phyloP scores from a whole-genome alignment of 2,329 filamentous ascomycete genomes.

The Trichoderma endophyticum region DNA sequence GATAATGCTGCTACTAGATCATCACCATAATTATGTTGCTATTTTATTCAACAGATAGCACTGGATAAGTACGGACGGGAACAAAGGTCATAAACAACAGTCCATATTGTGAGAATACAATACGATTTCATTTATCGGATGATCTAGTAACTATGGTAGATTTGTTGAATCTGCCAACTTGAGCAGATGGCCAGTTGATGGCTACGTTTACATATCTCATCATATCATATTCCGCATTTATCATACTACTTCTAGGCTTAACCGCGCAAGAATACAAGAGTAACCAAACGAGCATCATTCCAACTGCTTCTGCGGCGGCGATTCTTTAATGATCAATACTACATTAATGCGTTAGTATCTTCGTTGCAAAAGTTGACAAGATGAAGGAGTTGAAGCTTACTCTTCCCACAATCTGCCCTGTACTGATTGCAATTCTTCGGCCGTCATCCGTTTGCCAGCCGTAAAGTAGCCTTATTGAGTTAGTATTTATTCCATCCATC shows the following conservation, averaged over 20 bases:
- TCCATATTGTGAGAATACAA: background rate
- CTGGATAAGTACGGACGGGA: conserved; percentile 8
- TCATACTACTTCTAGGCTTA: background rate
- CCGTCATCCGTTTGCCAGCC: conserved; percentile 82
- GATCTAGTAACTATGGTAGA: background rate
- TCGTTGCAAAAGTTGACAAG: background rate
- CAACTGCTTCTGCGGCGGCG: background rate
- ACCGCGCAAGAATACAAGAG: background rate
- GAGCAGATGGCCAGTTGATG: background rate
- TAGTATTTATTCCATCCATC: background rate
- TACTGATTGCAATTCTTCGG: conserved; percentile 79
- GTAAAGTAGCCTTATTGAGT: conserved; percentile 67
- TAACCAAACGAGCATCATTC: background rate
- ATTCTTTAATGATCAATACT: conserved; percentile 42
- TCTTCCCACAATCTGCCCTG: conserved; percentile 91
- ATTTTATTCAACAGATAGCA: background rate
- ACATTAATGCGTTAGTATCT: conserved; percentile 24
- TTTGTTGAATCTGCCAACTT: background rate
- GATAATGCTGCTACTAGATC: background rate
- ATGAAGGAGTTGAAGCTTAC: conserved; percentile 38
- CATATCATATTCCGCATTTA: background rate
- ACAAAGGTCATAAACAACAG: background rate
- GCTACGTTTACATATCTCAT: background rate
- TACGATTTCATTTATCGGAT: background rate
- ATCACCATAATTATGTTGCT: background rate